phyloP scores from a whole-genome alignment of 768 basidiomycete genomes.

The Mycena crocata region DNA sequence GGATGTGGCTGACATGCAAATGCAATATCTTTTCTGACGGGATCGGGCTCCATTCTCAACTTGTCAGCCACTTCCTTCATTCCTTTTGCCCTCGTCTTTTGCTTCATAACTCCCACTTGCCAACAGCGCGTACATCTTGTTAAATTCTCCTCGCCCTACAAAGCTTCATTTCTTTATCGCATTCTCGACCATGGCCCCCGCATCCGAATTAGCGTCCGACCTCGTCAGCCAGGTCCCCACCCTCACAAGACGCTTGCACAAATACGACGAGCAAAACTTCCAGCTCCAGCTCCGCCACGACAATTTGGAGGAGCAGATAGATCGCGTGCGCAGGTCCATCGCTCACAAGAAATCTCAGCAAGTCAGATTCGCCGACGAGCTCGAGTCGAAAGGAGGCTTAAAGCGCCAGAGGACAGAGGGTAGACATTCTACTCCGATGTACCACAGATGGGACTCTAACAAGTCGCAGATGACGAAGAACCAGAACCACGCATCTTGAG shows the following conservation, averaged over 20 bases:
- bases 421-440: neutral
- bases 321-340: slow-evolving; percentile 18
- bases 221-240: slow-evolving; percentile 15
- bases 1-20: slow-evolving; percentile 21
- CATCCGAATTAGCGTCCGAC: slow-evolving; percentile 13
- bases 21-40: neutral
- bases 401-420: slow-evolving; percentile 24
- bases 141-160: neutral
- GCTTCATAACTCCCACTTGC: neutral
- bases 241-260: slow-evolving; percentile 4
- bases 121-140: neutral
- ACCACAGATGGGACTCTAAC: too few relatives aligned
- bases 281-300: slow-evolving; percentile 25
- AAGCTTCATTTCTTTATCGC: neutral
- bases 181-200: slow-evolving; percentile 2
- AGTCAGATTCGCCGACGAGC: slow-evolving; percentile 18
- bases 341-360: slow-evolving; percentile 21
- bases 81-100: neutral
- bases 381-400: neutral
- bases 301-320: slow-evolving; percentile 16
- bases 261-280: slow-evolving; percentile 27
- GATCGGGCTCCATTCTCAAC: neutral
- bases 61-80: slow-evolving; percentile 16
- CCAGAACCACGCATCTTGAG: slow-evolving; percentile 1
- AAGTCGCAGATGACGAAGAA: neutral